Evolutionary conservation across 2,329 filamentous ascomycete species (phyloP).

Genomic region (Fusarium agapanthi): DNA sequence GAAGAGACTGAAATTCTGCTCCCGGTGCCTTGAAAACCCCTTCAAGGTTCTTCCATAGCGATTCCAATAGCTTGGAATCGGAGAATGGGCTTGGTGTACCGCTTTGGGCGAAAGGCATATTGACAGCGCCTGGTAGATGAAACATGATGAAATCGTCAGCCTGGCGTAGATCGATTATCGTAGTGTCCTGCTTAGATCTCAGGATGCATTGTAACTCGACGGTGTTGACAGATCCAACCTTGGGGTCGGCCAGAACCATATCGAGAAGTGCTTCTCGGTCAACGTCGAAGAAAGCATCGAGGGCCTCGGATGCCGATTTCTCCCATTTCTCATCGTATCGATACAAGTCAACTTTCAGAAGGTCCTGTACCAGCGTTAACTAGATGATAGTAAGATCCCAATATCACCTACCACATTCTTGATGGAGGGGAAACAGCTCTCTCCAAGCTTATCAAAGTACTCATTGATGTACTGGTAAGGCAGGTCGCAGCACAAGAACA

Average conservation of each 20-base stretch:
- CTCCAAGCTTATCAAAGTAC: constrained; percentile 65
- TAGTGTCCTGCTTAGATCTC: constrained; percentile 38
- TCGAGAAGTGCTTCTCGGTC: constrained; percentile 21
- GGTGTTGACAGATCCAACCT: background rate
- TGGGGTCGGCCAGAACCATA: constrained; percentile 6
- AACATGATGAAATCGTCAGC: constrained; percentile 52
- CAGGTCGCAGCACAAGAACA: constrained; percentile 70
- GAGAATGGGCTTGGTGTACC: constrained; percentile 56
- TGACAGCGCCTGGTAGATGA: constrained; percentile 55
- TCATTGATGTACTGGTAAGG: constrained; percentile 70
- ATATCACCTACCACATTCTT: constrained; percentile 47
- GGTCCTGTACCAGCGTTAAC: constrained; percentile 23
- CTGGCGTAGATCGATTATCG: constrained; percentile 57
- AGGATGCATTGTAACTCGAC: constrained; percentile 14
- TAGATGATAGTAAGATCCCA: accelerated
- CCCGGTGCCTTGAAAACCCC: constrained; percentile 48
- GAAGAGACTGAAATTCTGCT: constrained; percentile 26
- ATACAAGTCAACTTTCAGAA: constrained; percentile 38
- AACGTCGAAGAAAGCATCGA: constrained; percentile 21
- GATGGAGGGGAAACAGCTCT: constrained; percentile 59
- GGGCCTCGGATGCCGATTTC: constrained; percentile 19
- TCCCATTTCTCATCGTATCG: constrained; percentile 44
- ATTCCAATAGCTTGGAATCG: constrained; percentile 52
- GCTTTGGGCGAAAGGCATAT: constrained; percentile 52
- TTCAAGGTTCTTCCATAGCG: constrained; percentile 59